phyloP scores from a whole-genome alignment of 768 basidiomycete genomes.

The Phanerochaete sordida region DNA sequence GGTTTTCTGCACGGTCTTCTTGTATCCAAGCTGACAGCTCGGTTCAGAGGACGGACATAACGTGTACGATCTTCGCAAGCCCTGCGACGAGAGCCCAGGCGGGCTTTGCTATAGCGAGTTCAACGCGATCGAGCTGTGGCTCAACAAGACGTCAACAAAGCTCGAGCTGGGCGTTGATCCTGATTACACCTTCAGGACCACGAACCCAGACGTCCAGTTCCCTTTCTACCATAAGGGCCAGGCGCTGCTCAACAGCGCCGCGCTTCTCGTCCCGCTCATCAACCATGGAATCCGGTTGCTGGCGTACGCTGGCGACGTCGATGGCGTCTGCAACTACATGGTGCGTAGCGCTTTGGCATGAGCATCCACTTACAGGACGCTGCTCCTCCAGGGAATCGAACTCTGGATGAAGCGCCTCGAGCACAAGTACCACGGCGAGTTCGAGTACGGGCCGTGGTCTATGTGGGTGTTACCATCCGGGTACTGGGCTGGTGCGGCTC shows the following conservation, averaged over 20 bases:
- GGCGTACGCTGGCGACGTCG: conserved; percentile 29
- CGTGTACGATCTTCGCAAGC: conserved; percentile 47
- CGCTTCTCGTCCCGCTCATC: conserved; percentile 45
- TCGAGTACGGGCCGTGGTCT: conserved; percentile 25
- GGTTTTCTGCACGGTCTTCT: conserved; percentile 10
- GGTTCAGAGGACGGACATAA: conserved; percentile 50
- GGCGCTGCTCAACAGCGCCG: conserved; percentile 46
- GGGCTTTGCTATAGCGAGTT: conserved; percentile 37
- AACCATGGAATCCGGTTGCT: conserved; percentile 48
- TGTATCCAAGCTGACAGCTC: not conserved
- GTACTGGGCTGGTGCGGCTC: conserved; percentile 38
- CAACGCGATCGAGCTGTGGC: conserved; percentile 47
- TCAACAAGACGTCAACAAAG: conserved; percentile 48
- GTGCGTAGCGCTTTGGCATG: conserved; percentile 5
- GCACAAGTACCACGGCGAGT: conserved; percentile 36
- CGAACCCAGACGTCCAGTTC: conserved; percentile 39
- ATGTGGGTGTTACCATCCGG: conserved; percentile 33
- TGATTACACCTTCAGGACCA: conserved; percentile 30
- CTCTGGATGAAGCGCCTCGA: conserved; percentile 38
- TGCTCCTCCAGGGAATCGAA: conserved; percentile 33
- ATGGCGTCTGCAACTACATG: conserved; percentile 38
- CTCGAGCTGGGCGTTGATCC: conserved; percentile 36
- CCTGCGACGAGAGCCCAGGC: conserved; percentile 38
- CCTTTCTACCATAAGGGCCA: conserved; percentile 45
- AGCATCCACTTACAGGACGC: not conserved